phyloP scores from a whole-genome alignment of 148 eudicot genomes.

The Silene latifolia region DNA sequence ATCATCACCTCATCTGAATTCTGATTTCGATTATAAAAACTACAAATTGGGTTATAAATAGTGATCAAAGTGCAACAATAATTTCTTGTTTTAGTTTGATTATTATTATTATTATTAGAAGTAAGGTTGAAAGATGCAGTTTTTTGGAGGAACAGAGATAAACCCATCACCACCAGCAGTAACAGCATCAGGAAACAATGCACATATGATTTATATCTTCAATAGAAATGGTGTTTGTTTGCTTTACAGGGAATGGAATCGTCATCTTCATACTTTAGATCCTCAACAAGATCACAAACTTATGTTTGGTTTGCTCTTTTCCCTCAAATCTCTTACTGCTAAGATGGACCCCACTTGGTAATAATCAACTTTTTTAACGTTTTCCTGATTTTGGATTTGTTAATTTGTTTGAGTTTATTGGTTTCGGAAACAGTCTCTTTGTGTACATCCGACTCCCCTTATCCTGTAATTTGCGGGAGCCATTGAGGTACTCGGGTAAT shows the following conservation, averaged over 20 bases:
- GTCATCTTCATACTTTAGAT: constrained; percentile 62
- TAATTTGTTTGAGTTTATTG: neutral
- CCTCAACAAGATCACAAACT: constrained; percentile 88
- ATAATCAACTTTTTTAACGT: constrained; percentile 19
- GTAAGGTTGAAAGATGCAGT: constrained; percentile 46
- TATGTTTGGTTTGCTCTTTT: constrained; percentile 90
- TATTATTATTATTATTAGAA: neutral
- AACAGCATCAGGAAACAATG: constrained; percentile 81
- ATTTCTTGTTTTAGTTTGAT: neutral
- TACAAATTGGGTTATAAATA: too few species aligned
- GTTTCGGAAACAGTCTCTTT: too few species aligned
- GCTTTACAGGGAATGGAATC: constrained; percentile 88
- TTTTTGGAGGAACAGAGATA: constrained; percentile 83
- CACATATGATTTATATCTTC: constrained; percentile 82
- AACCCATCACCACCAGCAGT: constrained; percentile 87
- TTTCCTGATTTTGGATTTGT: too few species aligned
- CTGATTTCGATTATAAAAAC: too few species aligned
- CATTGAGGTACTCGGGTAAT: too few species aligned
- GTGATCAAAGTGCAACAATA: neutral
- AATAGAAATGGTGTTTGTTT: constrained; percentile 78
- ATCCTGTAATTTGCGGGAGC: too few species aligned
- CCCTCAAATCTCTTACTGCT: constrained; percentile 84
- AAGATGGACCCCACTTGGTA: constrained; percentile 95
- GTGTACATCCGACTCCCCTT: too few species aligned
- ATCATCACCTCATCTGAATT: too few species aligned